Evolutionary conservation across 805 yeast species (phyloP).

Genomic region (Priceomyces carsonii): DNA sequence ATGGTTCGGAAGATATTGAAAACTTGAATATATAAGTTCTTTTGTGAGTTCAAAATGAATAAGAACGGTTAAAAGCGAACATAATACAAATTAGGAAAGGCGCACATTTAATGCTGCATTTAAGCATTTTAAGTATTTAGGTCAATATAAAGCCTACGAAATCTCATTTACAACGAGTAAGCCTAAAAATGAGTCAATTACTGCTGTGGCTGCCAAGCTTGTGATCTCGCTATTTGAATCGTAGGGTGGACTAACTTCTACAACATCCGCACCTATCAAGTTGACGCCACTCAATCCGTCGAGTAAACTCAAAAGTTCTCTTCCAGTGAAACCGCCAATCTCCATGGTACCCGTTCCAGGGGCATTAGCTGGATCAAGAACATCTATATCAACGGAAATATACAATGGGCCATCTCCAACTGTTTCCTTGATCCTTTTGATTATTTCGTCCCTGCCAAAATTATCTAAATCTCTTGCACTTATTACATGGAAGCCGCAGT

Average conservation of each 20-base stretch:
- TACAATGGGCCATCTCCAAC: constrained; percentile 46
- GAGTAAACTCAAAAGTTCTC: constrained; percentile 56
- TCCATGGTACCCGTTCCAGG: constrained; percentile 84
- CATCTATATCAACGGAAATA: constrained; percentile 56
- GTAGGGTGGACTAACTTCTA: constrained; percentile 70
- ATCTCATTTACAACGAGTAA: constrained; percentile 37
- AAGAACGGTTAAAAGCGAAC: too few species aligned
- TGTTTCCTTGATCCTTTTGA: constrained; percentile 30
- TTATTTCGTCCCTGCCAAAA: constrained; percentile 38
- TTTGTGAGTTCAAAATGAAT: too few species aligned
- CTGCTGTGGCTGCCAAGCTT: constrained; percentile 64
- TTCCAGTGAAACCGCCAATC: constrained; percentile 58
- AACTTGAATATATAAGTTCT: background rate
- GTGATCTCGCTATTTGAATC: constrained; percentile 63
- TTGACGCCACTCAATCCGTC: constrained; percentile 62
- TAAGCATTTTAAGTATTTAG: too few species aligned
- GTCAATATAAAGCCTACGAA: too few species aligned
- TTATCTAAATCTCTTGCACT: constrained; percentile 50
- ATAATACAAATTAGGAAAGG: too few species aligned
- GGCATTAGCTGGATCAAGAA: constrained; percentile 70
- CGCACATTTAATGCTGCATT: too few species aligned
- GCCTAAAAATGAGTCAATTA: constrained; percentile 52
- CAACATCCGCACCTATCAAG: constrained; percentile 74
- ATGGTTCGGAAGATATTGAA: too few species aligned
- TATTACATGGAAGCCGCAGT: constrained; percentile 49